Evolutionary conservation across 2,329 filamentous ascomycete species (phyloP), one percentile per base, ranked within the genome.

Genomic region (Clonostachys chloroleuca): DNA sequence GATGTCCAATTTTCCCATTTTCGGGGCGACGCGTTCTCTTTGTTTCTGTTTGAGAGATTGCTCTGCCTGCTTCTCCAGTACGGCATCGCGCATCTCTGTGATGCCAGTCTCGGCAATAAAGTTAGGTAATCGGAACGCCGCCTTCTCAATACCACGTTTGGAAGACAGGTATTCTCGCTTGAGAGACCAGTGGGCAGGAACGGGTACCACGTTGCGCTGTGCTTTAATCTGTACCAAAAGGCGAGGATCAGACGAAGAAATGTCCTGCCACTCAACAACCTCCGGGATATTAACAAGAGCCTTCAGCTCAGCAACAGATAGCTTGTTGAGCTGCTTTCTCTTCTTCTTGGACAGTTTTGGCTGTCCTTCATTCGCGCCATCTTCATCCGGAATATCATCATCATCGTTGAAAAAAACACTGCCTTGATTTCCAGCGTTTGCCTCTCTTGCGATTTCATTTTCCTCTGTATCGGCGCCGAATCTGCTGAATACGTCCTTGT

Each of bases 21-120:
- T 97, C 30, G 91, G 91, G 52, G 91, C 86, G 12, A 99, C 94
- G 42, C 94, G 81, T 67, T 96, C 94, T 43, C 94, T 83, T 70
- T 96, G 92, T 67, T 95, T 96, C 65, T 96, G 92, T 69, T 96
- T 96, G 56, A 99, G 73, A 1, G 83, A 86, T 57, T 94, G 89
- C 59, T 95, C 86, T 45, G 92, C 91, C 65, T 97, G 91, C 67
- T 99, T 97, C 67, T 97, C 94, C 42, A 97, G 71, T 0, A 95
- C 91, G 4, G 94, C 92, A 63, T 97, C 94, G 55, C 94, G 86
- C 94, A 99, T 99, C 72, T 97, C 94, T 14, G 91, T 84, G 59
- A 99, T 99, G 34, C 94, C 94, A 3, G 94, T 99, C 62, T 97
- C 94, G 57, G 92, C 87, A 54, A 99, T 99, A 66, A 97, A 99